Evolutionary conservation across 2,329 filamentous ascomycete species (phyloP), one percentile per base, ranked within the genome.

Genomic region (Ophioceras dolichostomum): DNA sequence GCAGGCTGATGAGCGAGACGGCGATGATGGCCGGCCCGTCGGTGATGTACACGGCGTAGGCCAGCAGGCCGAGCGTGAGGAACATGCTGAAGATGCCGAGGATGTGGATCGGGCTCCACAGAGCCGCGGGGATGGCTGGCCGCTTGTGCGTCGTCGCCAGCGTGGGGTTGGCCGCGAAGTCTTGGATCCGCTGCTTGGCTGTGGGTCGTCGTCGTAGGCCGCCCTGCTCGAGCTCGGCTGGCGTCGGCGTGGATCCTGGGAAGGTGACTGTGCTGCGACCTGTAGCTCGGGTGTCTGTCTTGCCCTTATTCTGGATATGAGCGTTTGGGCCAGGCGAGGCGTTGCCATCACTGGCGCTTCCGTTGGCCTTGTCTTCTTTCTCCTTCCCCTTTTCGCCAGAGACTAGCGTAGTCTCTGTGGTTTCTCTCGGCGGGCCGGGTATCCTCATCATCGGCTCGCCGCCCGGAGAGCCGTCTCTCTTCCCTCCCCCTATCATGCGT

Each of bases 11-110:
- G 19, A 68, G 56, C 0, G 57, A 51, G 9, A 76, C 61, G 17
- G 73, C 68, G 13, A 71, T 33, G 14, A 67, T 60, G 14, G 69
- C 69, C 1, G 67, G 65, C 7, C 67, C 70, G 45, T 74, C 70
- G 14, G 60, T 39, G 42, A 65, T 59, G 10, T 57, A 27, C 3
- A 55, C 48, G 0, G 67, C 65, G 34, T 56, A 57, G 1, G 54
- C 50, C 19, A 75, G 54, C 21, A 73, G 64, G n/a, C 55, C 58
- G 30, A 64, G 49, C 5, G 68, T 70, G 17, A 71, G 50, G 4
- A 70, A 36, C 32, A 60, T 65, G 0, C 73, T 76, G 28, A 69
- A 49, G 12, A 71, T 45, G 3, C 66, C 64, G 9, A 79, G 57
- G 12, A 74, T 48, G 42, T 74, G 68, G 3, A 76, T 54, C 5